Percentiles rank a stretch among this genome's conserved stretches.
These are phyloP conservation scores for Chamaecyparis obtusa DNA, from an alignment of 75 land plant species.

Conservation along the genomic window DNA sequence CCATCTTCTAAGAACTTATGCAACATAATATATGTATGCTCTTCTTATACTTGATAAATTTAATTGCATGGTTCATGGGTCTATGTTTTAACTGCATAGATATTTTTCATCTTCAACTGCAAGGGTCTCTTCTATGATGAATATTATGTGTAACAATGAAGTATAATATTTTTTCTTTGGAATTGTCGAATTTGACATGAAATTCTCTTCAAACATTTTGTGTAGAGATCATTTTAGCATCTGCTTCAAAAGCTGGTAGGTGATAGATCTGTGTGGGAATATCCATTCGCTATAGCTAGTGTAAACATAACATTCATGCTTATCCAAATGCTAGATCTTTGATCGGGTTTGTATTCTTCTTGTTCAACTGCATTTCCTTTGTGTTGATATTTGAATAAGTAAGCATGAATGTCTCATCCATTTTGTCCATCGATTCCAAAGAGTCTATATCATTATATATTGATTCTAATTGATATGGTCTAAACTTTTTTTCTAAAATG, in stretches of 20 bases:
- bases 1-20: neutral
- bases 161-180: neutral
- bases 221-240: constrained; percentile 76
- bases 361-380: neutral
- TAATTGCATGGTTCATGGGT: neutral
- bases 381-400: neutral
- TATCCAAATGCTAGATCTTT: constrained; percentile 93
- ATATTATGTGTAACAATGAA: neutral
- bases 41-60: neutral
- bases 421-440: neutral
- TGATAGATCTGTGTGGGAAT: constrained; percentile 82
- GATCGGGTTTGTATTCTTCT: constrained; percentile 44
- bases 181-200: neutral
- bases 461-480: neutral
- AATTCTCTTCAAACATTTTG: neutral
- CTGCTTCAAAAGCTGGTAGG: constrained; percentile 81
- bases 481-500: neutral
- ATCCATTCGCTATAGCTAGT: constrained; percentile 98
- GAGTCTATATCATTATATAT: neutral
- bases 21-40: neutral
- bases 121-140: neutral
- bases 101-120: neutral
- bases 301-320: constrained; percentile 97
- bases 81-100: neutral
- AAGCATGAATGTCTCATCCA: neutral